Base-by-base conservation (phyloP, 306 rosid species). In the Sicyos edulis region DNA sequence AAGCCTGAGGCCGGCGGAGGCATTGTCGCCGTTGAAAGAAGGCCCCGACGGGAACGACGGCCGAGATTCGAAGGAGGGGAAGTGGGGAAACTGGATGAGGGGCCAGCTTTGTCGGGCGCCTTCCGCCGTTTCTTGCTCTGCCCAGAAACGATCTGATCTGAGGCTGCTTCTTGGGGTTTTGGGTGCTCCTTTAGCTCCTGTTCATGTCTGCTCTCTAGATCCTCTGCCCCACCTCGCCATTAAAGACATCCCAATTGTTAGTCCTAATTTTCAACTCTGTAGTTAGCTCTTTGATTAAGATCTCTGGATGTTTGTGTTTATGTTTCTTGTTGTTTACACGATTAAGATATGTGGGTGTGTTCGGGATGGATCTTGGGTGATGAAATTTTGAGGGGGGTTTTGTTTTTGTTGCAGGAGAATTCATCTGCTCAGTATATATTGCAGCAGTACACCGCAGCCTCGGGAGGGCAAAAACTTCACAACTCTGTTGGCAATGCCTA, bases 341-440 rank as follows among this genome's bases (percentile, higher is more conserved):
- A 68, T 54, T 49, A 37, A 49, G 72, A 68, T 47, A 10, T 68
- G 7, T 68, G 56, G 20, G 21, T 44, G 53, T 1, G 14, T 66
- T 45, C 71, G 45, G 32, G 54, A 66, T 66, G 17, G 2, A 15
- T 6, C 5, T 44, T 66, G 6, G 57, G 19, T 69, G 10, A 51
- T 16, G 8, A 50, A 4, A 22, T 14, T 50, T 51, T 5, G 51
- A 0, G 59, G 59, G 59, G 59, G 12, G 24, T 22, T 32, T 32
- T 32, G 37, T 32, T 32, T 32, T 29, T 19, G 53, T 79, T 90
- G 73, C 86, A 95, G 99, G 99, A 95, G 71, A 86, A 85, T 40
- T 95, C 99, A 42, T 95, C 99, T 56, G 99, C 99, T 63, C 99
- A 91, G 82, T 95, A 95, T 78, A 95, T 95, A 78, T 60, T 95